Base-by-base conservation (phyloP, 805 yeast species). In the Zygotorulaspora florentina region DNA sequence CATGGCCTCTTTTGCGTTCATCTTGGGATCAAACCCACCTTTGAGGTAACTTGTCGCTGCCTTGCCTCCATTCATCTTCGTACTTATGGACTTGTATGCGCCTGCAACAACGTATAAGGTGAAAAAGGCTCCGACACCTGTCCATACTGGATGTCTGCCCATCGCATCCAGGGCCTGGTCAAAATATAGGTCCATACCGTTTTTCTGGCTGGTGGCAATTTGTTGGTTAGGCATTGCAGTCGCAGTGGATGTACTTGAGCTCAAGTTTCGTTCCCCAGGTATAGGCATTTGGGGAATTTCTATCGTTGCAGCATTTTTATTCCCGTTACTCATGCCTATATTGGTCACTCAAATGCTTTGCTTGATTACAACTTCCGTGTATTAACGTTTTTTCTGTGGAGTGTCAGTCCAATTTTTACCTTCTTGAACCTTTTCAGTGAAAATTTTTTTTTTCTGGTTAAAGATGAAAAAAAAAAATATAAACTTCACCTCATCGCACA, bases 11-110 rank as follows among this genome's bases (percentile, higher is more conserved):
- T 79, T 83, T 37, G 90, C 83, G 47, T 77, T 76, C 96, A 91
- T 88, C 66, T 91, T 93, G n/a, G 79, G 65, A 30, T 90, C 96
- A 68, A 91, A 91, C 1, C 96, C 87, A 46, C 98, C 99, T 63
- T 82, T 87, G 62, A 74, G 70, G 60, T 82, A 91, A 15, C 67
- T 65, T 30, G 52, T 45, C 6, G 54, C 52, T 16, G 84, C 80
- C 53, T 80, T 77, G 9, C 85, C 85, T 33, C 87, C 85, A n/a
- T 88, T 85, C 35, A 65, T 33, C 33, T 47, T 54, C 3, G 51
- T 58, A 2, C 60, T 48, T 1, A 62, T 43, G 3, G 77, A 67
- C 64, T 81, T 85, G 65, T 82, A 77, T 10, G 79, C 66, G 2
- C 90, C 90, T 2, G 90, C 83, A 15, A 75, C 74, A 43, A 80